These are phyloP conservation scores for Apiospora koreana DNA, from an alignment of 2,329 filamentous ascomycete genomes.

Conservation along the genomic window DNA sequence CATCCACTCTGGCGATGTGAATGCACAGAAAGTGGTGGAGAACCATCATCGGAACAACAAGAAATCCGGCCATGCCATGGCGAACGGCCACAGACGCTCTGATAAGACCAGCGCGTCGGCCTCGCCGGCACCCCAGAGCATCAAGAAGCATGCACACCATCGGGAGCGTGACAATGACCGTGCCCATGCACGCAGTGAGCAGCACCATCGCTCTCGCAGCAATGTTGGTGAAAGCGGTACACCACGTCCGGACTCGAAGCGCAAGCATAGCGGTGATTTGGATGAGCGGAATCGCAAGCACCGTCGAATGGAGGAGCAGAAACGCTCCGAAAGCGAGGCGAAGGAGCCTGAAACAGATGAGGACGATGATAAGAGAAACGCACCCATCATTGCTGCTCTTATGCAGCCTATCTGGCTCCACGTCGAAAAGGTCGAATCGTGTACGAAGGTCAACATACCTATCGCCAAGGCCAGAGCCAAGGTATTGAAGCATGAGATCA, in stretches of 20 bases:
- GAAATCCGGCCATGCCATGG: constrained; percentile 56
- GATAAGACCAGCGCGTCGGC: constrained; percentile 62
- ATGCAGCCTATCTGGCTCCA: constrained; percentile 37
- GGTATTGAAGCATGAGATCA: constrained; percentile 35
- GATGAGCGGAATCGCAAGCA: constrained; percentile 53
- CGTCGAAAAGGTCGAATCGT: constrained; percentile 32
- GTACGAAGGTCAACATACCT: constrained; percentile 35
- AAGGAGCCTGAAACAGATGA: constrained; percentile 41
- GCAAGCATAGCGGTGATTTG: constrained; percentile 59
- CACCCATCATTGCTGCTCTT: constrained; percentile 32
- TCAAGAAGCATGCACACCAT: constrained; percentile 48
- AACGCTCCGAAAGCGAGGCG: constrained; percentile 37
- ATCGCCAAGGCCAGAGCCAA: constrained; percentile 35
- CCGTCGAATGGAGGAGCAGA: constrained; percentile 50
- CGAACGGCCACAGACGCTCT: constrained; percentile 61
- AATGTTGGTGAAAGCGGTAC: constrained; percentile 49
- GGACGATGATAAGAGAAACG: constrained; percentile 29
- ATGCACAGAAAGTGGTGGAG: constrained; percentile 78
- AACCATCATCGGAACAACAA: constrained; percentile 96
- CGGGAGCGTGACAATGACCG: constrained; percentile 48
- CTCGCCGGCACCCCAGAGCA: constrained; percentile 65
- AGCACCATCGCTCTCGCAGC: constrained; percentile 53
- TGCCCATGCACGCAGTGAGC: constrained; percentile 44
- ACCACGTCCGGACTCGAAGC: constrained; percentile 57
- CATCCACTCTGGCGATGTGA: constrained; percentile 75